Percentiles rank a stretch among this genome's conserved stretches.
phyloP scores from a whole-genome alignment of 23 red algal genomes.

The Pyropia haitanensis region DNA sequence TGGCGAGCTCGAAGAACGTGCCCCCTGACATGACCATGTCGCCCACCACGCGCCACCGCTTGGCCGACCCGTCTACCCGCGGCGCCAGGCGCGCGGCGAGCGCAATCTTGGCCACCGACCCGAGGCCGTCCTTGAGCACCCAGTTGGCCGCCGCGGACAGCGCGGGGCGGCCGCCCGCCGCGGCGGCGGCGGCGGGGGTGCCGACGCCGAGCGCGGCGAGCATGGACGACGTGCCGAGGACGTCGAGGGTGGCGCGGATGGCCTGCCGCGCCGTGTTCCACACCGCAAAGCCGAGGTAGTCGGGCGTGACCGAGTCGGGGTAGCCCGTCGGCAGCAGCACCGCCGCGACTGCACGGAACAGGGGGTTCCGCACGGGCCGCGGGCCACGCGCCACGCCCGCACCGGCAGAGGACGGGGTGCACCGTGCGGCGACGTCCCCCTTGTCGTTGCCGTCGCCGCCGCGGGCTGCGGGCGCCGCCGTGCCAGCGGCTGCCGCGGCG shows the following conservation, averaged over 20 bases:
- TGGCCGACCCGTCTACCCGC: constrained; percentile 60
- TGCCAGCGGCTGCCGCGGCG: too few species aligned
- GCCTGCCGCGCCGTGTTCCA: constrained; percentile 51
- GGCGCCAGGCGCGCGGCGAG: constrained; percentile 53
- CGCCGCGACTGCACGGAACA: too few species aligned
- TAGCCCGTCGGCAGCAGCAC: constrained; percentile 57
- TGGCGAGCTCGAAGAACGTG: constrained; percentile 55
- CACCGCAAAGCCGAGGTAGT: constrained; percentile 36
- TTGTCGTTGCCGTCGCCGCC: too few species aligned
- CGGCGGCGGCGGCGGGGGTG: neutral
- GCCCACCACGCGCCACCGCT: constrained; percentile 69
- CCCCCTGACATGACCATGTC: constrained; percentile 70
- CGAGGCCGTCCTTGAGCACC: constrained; percentile 95
- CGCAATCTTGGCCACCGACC: constrained; percentile 56
- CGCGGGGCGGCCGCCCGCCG: constrained; percentile 18
- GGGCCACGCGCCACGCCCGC: too few species aligned
- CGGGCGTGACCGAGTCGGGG: constrained; percentile 38
- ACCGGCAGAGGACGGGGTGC: too few species aligned
- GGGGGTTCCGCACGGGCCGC: too few species aligned
- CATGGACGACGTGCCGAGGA: constrained; percentile 69
- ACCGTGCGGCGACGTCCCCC: too few species aligned
- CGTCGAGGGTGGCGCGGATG: constrained; percentile 44
- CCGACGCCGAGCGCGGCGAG: constrained; percentile 53
- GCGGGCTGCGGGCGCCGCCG: too few species aligned
- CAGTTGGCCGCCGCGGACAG: constrained; percentile 70